Evolutionary conservation across 225 moss, liverwort and hornwort genomes (phyloP), one percentile per base, ranked within the genome.

Genomic region (Bryoerythrophyllum caledonicum): DNA sequence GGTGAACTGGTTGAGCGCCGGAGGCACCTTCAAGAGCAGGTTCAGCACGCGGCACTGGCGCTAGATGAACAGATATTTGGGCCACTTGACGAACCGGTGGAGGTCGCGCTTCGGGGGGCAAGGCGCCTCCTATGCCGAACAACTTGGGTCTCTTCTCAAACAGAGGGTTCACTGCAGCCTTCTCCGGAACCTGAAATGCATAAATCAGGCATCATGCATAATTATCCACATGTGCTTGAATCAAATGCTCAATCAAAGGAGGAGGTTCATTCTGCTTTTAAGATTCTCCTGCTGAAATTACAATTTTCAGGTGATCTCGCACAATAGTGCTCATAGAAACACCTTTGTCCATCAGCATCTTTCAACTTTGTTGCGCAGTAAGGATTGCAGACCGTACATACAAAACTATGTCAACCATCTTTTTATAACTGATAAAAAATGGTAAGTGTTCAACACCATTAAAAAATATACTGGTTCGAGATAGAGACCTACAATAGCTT

Each of bases 301-400:
- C 20, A 8, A 8, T n/a, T 53, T 20, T 19, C 52, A 53, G 28
- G 60, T 56, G 78, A 65, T 70, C 60, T 74, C 30, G 32, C 68
- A 82, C 78, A 82, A 51, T 78, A 70, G n/a, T 85, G 81, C 63
- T 78, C 63, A 51, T 81, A 81, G 67, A 74, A 85, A 72, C 81
- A 78, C 44, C 67, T 72, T 44, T 4, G 13, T 55, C 72, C 85
- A 75, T 81, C 71, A 16, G 55, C 15, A 6, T 72, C 63, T 14
- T 51, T 10, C 37, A 66, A 78, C 35, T 19, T 2, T 13, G 32
- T 8, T 3, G 2, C 15, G 10, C 85, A 85, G 38, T 79, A 82
- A 15, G 79, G 79, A 68, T 79, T 85, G 24, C 58, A 85, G 61
- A 79, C 82, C 82, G 58, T 7, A 68, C 30, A 60, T 28, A 60